Evolutionary conservation across 2,329 filamentous ascomycete species (phyloP).

Genomic region (Colletotrichum abscissum): DNA sequence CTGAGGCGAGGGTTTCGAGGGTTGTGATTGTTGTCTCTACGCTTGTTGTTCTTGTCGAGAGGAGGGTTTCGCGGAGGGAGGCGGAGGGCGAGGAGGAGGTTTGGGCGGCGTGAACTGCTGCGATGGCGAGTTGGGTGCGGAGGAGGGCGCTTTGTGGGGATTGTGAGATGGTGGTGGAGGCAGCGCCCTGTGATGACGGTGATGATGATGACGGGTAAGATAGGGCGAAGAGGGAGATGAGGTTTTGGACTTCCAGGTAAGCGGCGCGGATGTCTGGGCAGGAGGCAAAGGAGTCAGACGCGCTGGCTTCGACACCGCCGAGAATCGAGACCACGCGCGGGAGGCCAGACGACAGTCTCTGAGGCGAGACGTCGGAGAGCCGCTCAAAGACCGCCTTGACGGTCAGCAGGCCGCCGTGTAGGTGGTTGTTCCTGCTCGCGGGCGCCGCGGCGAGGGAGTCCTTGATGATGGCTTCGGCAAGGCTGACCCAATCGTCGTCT

Average conservation of each 20-base stretch:
- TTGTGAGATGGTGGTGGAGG: not conserved
- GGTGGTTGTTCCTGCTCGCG: constrained; percentile 57
- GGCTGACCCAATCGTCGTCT: constrained; percentile 59
- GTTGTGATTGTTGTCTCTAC: constrained; percentile 50
- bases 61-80: constrained; percentile 24
- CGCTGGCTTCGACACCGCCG: not conserved
- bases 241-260: constrained; percentile 59
- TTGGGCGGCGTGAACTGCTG: constrained; percentile 47
- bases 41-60: constrained; percentile 34
- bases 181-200: not conserved
- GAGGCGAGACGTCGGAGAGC: constrained; percentile 49
- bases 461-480: constrained; percentile 51
- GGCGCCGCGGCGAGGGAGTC: constrained; percentile 41
- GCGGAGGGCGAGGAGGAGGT: not conserved
- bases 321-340: constrained; percentile 46
- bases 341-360: constrained; percentile 47
- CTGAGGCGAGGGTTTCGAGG: constrained; percentile 50
- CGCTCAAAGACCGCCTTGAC: constrained; percentile 68
- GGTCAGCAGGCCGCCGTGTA: constrained; percentile 69
- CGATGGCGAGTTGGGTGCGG: constrained; percentile 50
- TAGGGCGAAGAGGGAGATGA: constrained; percentile 47
- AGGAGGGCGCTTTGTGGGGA: constrained; percentile 48
- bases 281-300: constrained; percentile 21
- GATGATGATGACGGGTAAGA: not conserved
- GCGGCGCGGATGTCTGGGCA: constrained; percentile 57